Base-by-base conservation (phyloP, 305 asterid genomes). In the Fraxinus velutina region DNA sequence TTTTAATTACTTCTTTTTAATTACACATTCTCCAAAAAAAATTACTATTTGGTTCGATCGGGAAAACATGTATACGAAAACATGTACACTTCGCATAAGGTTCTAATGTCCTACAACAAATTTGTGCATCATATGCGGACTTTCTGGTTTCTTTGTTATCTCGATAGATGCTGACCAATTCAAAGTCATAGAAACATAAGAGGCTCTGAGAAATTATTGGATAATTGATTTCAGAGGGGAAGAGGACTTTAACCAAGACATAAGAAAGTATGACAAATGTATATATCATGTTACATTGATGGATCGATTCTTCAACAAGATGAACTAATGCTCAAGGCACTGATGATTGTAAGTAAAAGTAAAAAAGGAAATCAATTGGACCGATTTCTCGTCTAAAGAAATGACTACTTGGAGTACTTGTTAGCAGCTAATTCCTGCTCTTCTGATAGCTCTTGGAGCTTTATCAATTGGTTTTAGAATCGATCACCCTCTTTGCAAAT, bases 401-500 rank as follows among this genome's bases (percentile, higher is more conserved):
- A 50, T 50, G 64, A 15, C 64, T 57, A 55, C 10, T n/a, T 5
- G 3, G 3, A 57, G 29, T 5, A 57, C 29, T 5, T 21, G 68
- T 7, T 21, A 52, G 8, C 7, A n/a, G 8, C 22, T 52, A 17
- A 17, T 52, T 52, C 21, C 19, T 15, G 34, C 80, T 19, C 34
- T 36, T 22, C 19, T 73, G 8, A 9, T 27, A 9, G 62, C 79
- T 73, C 73, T 62, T 55, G 17, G 19, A 19, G 15, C 70, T 29
- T 62, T 33, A 27, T 88, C 85, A 88, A 13, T 80, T 83, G 29
- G 88, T 88, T 84, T 90, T 91, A 21, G 93, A 32, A 7, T 92
- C 95, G 1, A 96, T 93, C 88, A 94, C 96, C 80, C 87, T 96
- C 84, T 83, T 91, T 19, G 99, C 99, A n/a, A 96, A 96, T 1